Conservation (phyloP, 768 basidiomycete genomes). For the Pulveroboletus sp. region DNA sequence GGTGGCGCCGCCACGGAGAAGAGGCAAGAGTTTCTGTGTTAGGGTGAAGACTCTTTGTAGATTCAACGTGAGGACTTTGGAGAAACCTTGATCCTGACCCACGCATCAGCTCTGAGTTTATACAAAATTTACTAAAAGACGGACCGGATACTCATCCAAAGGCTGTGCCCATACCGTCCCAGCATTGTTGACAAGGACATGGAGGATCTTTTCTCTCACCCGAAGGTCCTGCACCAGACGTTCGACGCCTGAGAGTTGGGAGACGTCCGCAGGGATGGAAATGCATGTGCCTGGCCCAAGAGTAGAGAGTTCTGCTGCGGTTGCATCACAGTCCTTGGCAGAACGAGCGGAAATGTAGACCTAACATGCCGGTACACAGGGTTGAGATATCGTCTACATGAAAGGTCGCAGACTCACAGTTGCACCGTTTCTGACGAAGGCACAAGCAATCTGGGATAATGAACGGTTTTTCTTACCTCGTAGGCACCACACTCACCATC, state of each 20-base stretch:
- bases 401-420: conserved; percentile 34
- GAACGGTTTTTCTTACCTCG: conserved; percentile 3
- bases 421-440: conserved; percentile 60
- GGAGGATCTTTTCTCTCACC: conserved; percentile 48
- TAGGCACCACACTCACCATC: conserved; percentile 40
- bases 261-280: conserved; percentile 51
- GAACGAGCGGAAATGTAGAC: conserved; percentile 64
- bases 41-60: conserved; percentile 61
- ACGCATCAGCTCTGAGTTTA: neutral
- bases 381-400: neutral
- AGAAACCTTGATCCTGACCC: conserved; percentile 50
- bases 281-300: conserved; percentile 54
- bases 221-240: conserved; percentile 48
- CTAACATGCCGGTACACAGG: too few species aligned
- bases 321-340: conserved; percentile 45
- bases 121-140: conserved; percentile 4
- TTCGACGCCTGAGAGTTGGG: conserved; percentile 50
- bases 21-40: conserved; percentile 56
- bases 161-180: conserved; percentile 53
- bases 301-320: conserved; percentile 48
- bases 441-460: conserved; percentile 51
- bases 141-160: conserved; percentile 45
- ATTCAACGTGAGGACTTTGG: conserved; percentile 60
- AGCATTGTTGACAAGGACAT: conserved; percentile 63
- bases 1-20: conserved; percentile 46